Conservation (phyloP, 768 basidiomycete genomes). For the Boletus edulis region DNA sequence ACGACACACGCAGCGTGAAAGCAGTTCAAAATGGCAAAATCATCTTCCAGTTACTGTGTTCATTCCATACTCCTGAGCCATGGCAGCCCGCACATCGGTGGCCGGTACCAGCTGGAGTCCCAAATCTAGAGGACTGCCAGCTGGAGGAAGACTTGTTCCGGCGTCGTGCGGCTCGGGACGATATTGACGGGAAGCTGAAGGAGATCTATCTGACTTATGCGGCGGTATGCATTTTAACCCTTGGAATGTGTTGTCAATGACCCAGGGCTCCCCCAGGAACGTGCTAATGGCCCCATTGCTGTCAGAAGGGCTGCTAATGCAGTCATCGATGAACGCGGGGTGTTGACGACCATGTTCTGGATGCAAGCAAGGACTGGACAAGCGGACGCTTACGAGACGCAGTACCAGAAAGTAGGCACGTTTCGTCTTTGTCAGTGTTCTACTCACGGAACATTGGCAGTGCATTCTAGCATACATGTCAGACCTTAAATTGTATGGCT, state of each 20-base stretch:
- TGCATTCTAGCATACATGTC: slow-evolving; percentile 80
- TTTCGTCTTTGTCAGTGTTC: background rate
- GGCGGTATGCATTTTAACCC: slow-evolving; percentile 13
- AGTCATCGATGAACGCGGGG: slow-evolving; percentile 43
- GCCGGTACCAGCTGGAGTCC: slow-evolving; percentile 57
- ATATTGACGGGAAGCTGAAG: slow-evolving; percentile 32
- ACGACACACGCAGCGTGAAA: slow-evolving; percentile 62
- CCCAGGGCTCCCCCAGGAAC: slow-evolving; percentile 49
- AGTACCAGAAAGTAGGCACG: slow-evolving; percentile 68
- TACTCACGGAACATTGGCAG: slow-evolving; percentile 34
- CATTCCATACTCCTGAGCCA: slow-evolving; percentile 78
- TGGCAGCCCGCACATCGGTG: slow-evolving; percentile 70
- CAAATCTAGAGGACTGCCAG: slow-evolving; percentile 60
- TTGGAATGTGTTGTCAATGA: slow-evolving; percentile 23
- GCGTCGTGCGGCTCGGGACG: slow-evolving; percentile 27
- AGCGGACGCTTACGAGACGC: slow-evolving; percentile 60
- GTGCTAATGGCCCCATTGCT: slow-evolving; percentile 64
- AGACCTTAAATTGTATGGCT: slow-evolving; percentile 70
- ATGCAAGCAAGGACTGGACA: slow-evolving; percentile 62
- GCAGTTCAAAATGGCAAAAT: slow-evolving; percentile 52
- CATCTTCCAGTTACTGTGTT: slow-evolving; percentile 71
- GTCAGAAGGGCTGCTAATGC: slow-evolving; percentile 53
- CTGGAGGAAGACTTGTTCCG: slow-evolving; percentile 48
- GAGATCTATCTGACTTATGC: slow-evolving; percentile 31
- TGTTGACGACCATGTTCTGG: slow-evolving; percentile 66